Evolutionary conservation across 2,329 filamentous ascomycete genomes (phyloP).

Genomic region (Incumbomyces lentus): DNA sequence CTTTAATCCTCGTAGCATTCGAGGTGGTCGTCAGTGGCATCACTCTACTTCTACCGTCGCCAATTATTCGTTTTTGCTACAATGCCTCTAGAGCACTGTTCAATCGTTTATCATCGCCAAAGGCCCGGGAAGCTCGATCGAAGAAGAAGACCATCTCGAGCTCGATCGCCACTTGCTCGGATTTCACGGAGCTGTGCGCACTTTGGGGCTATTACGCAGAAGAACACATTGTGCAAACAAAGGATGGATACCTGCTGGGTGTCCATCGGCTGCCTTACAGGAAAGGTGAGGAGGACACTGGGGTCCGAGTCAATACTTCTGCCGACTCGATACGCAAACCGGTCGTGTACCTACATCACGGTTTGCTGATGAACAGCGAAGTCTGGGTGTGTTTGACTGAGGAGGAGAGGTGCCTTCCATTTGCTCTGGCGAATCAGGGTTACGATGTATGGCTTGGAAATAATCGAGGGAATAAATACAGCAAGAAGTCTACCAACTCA

Average conservation of each 20-base stretch:
- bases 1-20: slow-evolving; percentile 69
- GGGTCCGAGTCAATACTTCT: slow-evolving; percentile 64
- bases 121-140: slow-evolving; percentile 56
- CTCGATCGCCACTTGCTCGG: slow-evolving; percentile 74
- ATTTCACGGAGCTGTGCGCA: slow-evolving; percentile 89
- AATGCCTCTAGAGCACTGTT: slow-evolving; percentile 71
- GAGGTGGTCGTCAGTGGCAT: slow-evolving; percentile 76
- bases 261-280: slow-evolving; percentile 77
- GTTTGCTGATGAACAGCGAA: slow-evolving; percentile 95
- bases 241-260: slow-evolving; percentile 85
- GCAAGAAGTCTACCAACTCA: slow-evolving; percentile 74
- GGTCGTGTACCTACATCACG: slow-evolving; percentile 90
- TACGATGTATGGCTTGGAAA: slow-evolving; percentile 98
- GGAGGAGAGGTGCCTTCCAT: slow-evolving; percentile 73
- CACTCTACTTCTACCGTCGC: slow-evolving; percentile 74
- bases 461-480: slow-evolving; percentile 98
- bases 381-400: slow-evolving; percentile 95
- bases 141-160: slow-evolving; percentile 60
- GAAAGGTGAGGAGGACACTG: slow-evolving; percentile 51
- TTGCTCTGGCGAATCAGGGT: slow-evolving; percentile 76
- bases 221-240: slow-evolving; percentile 90
- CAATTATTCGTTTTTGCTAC: slow-evolving; percentile 75
- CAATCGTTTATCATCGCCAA: slow-evolving; percentile 63
- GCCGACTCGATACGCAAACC: slow-evolving; percentile 62
- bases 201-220: slow-evolving; percentile 88